Base-by-base conservation (phyloP, 1,284 basidiomycete species). In the Fomitopsis palustris region DNA sequence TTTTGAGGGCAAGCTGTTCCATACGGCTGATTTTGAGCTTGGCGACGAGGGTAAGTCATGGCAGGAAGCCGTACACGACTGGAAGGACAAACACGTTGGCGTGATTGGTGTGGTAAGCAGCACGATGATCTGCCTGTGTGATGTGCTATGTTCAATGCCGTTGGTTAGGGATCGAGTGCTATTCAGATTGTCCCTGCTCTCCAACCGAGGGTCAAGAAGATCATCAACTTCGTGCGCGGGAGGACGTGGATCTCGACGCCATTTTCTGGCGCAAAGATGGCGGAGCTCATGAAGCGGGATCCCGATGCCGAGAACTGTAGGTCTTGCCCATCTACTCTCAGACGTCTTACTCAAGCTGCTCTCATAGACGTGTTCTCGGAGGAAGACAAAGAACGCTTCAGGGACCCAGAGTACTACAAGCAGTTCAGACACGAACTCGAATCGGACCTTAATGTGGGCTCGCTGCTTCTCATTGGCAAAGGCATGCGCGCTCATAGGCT, bases 151-250 rank as follows among this genome's bases (percentile, higher is more conserved):
- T 54, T 12, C 3, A 37, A 6, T 25, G 19, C 41, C 25, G 17
- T 9, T 6, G 10, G 57, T 9, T 55, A 85, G 84, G 85, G 86
- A 1, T 86, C 85, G 0, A 84, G 83, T n/a, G 84, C 82, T 1
- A 78, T 88, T 25, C 87, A 88, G 65, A 79, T 87, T 14, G 81
- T 87, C 0, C 77, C 86, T 0, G 77, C 83, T 1, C 70, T 88
- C 10, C 84, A 86, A 62, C 77, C 81, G 1, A 76, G 75, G 58
- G 84, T 85, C 5, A 69, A 72, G 54, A 76, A 78, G 58, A 59
- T 88, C 27, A 72, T 74, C 41, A 85, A 86, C 68, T 87, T 81
- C 64, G 85, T 85, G 38, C 78, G 84, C 17, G 82, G 85, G 1
- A 80, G 81, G 67, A 84, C 85, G 0, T 88, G 84, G 86, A 75